phyloP scores from a whole-genome alignment of 2,329 filamentous ascomycete genomes.

The Claviceps pazoutovae region DNA sequence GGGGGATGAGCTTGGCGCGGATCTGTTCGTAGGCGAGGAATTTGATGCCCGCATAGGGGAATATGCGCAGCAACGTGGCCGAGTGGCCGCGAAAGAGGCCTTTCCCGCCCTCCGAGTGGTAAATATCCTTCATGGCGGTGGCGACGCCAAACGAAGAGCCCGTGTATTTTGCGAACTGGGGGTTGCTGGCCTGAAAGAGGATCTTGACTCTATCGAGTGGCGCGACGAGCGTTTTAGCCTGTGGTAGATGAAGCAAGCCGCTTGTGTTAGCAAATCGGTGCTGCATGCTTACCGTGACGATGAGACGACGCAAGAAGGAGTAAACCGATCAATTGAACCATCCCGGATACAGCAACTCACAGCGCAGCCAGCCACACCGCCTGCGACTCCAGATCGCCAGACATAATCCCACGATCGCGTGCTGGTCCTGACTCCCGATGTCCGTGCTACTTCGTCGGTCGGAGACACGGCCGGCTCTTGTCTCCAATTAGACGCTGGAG shows the following conservation, averaged over 20 bases:
- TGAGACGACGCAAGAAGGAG: no score
- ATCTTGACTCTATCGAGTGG: slow-evolving; percentile 97
- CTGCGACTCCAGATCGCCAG: slow-evolving; percentile 69
- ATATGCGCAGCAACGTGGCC: slow-evolving; percentile 84
- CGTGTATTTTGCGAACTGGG: slow-evolving; percentile 84
- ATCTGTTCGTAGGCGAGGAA: slow-evolving; percentile 97
- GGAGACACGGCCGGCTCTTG: slow-evolving; percentile 31
- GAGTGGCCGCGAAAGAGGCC: slow-evolving; percentile 91
- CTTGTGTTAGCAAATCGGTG: not conserved
- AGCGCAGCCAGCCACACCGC: slow-evolving; percentile 81
- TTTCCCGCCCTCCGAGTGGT: slow-evolving; percentile 52
- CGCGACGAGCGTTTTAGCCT: slow-evolving; percentile 93
- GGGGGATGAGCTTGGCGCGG: slow-evolving; percentile 61
- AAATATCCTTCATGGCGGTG: slow-evolving; percentile 75
- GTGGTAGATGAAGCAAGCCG: not conserved
- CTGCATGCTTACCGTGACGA: not conserved
- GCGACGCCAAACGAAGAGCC: slow-evolving; percentile 76
- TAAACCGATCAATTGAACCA: no score
- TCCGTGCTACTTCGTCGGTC: slow-evolving; percentile 32
- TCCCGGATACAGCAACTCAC: slow-evolving; percentile 36
- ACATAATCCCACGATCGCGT: slow-evolving; percentile 70
- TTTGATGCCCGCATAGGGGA: slow-evolving; percentile 95
- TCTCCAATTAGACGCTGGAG: slow-evolving; percentile 6
- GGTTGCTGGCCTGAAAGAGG: slow-evolving; percentile 90
- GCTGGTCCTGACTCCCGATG: slow-evolving; percentile 26